A percentile compares a stretch with the other conserved stretches of the same genome.
phyloP scores from a whole-genome alignment of 2,329 filamentous ascomycete species.

The Penicillium sp. region DNA sequence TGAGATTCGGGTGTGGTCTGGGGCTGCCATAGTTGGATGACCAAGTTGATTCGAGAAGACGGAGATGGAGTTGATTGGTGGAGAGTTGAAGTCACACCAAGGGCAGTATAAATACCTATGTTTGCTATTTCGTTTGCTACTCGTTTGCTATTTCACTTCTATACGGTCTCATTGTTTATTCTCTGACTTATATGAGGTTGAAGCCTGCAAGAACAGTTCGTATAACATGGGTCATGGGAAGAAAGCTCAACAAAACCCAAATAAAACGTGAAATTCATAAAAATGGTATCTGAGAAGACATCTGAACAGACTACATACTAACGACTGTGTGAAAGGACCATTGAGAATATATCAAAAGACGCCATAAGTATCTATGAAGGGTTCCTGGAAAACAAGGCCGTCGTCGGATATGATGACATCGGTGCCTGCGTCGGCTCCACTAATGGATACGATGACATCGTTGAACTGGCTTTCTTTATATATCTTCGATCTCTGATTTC shows the following conservation, averaged over 20 bases:
- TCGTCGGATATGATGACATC: slow-evolving; percentile 6
- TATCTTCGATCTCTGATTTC: neutral
- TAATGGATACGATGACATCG: slow-evolving; percentile 4
- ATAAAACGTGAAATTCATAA: neutral
- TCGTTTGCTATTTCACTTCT: neutral
- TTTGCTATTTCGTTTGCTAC: neutral
- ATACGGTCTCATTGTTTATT: too few species aligned
- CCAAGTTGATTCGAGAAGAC: neutral
- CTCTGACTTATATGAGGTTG: neutral
- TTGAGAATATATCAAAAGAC: too few species aligned
- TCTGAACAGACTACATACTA: too few species aligned
- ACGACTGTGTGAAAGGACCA: too few species aligned
- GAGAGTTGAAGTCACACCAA: neutral
- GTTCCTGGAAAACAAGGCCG: neutral
- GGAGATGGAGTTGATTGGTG: neutral
- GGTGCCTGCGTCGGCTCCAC: slow-evolving; percentile 2
- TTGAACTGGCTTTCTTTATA: neutral
- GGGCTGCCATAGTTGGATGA: neutral
- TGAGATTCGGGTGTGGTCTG: neutral
- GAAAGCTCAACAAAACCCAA: neutral
- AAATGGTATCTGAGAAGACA: neutral
- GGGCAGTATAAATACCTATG: neutral
- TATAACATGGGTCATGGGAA: neutral
- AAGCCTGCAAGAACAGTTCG: neutral
- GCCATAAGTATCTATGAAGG: neutral